Evolutionary conservation across 2,329 filamentous ascomycete species (phyloP).

Genomic region (Colletotrichum neosansevieriae): DNA sequence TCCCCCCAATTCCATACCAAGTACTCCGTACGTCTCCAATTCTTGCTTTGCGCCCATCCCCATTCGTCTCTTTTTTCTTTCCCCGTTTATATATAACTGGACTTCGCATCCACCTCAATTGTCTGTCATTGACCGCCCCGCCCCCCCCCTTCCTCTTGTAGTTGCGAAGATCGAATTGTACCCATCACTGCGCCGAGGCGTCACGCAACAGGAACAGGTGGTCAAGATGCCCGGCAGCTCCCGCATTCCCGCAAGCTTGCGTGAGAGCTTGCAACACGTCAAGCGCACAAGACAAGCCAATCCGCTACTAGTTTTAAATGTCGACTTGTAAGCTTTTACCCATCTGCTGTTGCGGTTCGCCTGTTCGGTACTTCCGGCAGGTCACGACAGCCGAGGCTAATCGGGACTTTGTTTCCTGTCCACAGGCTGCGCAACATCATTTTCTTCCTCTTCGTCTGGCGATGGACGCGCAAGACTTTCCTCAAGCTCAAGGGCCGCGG

Average conservation of each 20-base stretch:
- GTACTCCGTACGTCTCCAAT: conserved; percentile 33
- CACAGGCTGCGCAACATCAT: conserved; percentile 84
- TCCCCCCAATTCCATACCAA: conserved; percentile 2
- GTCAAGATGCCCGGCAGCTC: conserved; percentile 73
- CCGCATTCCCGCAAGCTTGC: conserved; percentile 77
- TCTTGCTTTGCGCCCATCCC: conserved; percentile 19
- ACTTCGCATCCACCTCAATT: conserved; percentile 26
- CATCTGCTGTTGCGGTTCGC: neutral
- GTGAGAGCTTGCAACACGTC: conserved; percentile 73
- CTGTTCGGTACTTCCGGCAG: neutral
- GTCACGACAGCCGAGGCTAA: conserved; percentile 25
- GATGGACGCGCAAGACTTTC: conserved; percentile 83
- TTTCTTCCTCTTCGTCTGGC: conserved; percentile 88
- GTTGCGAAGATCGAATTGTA: conserved; percentile 24
- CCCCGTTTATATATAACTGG: conserved; percentile 26
- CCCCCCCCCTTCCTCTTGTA: neutral
- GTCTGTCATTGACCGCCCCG: neutral
- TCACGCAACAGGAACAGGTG: conserved; percentile 15
- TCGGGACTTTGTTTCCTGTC: neutral
- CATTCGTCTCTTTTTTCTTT: conserved; percentile 15
- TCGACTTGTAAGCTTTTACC: conserved; percentile 71
- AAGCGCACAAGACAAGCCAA: conserved; percentile 68
- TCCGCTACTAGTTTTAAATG: conserved; percentile 70
- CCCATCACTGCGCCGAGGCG: conserved; percentile 24
- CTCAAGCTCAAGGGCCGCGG: conserved; percentile 92